phyloP scores from a whole-genome alignment of 2,329 filamentous ascomycete genomes.

The Colletotrichum tofieldiae region DNA sequence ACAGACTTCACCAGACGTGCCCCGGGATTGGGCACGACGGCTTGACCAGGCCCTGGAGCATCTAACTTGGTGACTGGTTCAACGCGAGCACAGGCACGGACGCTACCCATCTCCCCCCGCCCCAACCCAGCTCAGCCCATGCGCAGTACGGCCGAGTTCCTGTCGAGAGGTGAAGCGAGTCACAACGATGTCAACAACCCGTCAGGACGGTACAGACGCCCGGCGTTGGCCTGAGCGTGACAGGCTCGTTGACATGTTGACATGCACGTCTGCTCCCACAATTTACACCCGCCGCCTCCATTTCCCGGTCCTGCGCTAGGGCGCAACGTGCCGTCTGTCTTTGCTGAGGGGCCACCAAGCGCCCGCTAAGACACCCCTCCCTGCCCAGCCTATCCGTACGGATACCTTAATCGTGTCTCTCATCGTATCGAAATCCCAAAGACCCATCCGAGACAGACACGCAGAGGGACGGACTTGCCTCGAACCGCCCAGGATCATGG shows the following conservation, averaged over 20 bases:
- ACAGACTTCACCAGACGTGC: neutral
- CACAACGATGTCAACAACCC: neutral
- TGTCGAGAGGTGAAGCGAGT: neutral
- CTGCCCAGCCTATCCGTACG: slow-evolving; percentile 13
- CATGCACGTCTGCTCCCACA: slow-evolving; percentile 18
- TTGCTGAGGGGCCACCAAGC: slow-evolving; percentile 22
- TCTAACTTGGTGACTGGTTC: neutral
- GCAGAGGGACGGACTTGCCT: slow-evolving; percentile 14
- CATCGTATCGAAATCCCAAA: slow-evolving; percentile 20
- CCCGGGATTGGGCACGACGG: neutral
- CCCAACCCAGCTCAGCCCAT: neutral
- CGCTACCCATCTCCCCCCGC: neutral
- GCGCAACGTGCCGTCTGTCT: slow-evolving; percentile 38
- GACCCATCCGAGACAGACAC: slow-evolving; percentile 24
- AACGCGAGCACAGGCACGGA: neutral
- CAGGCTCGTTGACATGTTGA: neutral
- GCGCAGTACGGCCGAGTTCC: neutral
- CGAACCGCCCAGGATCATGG: slow-evolving; percentile 16
- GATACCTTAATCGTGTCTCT: slow-evolving; percentile 31
- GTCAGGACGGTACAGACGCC: neutral
- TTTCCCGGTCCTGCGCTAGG: slow-evolving; percentile 32
- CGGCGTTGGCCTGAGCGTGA: neutral
- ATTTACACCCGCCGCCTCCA: slow-evolving; percentile 20
- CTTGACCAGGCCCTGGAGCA: neutral
- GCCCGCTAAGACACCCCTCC: slow-evolving; percentile 27